phyloP scores from a whole-genome alignment of 371 early-diverging fungal genomes.

The Syncephalastrum monosporum region DNA sequence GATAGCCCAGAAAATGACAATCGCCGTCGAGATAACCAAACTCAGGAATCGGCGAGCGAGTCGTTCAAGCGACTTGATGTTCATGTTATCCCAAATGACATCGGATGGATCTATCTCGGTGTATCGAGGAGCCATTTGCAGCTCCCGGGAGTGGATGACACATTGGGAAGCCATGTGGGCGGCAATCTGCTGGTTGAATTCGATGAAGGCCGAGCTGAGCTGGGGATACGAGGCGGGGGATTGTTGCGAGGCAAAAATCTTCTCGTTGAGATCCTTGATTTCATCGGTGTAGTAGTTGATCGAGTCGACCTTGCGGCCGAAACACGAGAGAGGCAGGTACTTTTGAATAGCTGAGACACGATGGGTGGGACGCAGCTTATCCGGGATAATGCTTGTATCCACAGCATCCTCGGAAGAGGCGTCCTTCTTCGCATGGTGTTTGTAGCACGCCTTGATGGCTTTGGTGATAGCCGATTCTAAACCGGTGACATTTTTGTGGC shows the following conservation, averaged over 20 bases:
- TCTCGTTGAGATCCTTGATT: constrained; percentile 54
- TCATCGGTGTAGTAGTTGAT: constrained; percentile 57
- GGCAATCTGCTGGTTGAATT: constrained; percentile 75
- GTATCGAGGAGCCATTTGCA: constrained; percentile 67
- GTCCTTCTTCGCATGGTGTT: constrained; percentile 30
- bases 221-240: constrained; percentile 17
- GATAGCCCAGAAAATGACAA: constrained; percentile 74
- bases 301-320: constrained; percentile 71
- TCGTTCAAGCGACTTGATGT: constrained; percentile 54
- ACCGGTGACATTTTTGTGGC: constrained; percentile 49
- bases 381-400: constrained; percentile 23
- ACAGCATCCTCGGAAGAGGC: constrained; percentile 2
- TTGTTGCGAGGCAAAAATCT: constrained; percentile 45
- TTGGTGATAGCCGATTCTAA: constrained; percentile 55
- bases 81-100: constrained; percentile 83
- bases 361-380: constrained; percentile 61
- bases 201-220: constrained; percentile 74
- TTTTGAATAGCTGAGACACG: constrained; percentile 32
- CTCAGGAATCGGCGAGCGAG: constrained; percentile 58
- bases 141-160: constrained; percentile 63
- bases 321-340: constrained; percentile 38
- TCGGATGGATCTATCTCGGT: constrained; percentile 72
- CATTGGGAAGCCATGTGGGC: constrained; percentile 86
- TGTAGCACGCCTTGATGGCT: constrained; percentile 47
- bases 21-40: constrained; percentile 39